Percentiles rank a stretch among this genome's conserved stretches.
phyloP scores from a whole-genome alignment of 108 stramenopile species.

The Epithemia pelagica region DNA sequence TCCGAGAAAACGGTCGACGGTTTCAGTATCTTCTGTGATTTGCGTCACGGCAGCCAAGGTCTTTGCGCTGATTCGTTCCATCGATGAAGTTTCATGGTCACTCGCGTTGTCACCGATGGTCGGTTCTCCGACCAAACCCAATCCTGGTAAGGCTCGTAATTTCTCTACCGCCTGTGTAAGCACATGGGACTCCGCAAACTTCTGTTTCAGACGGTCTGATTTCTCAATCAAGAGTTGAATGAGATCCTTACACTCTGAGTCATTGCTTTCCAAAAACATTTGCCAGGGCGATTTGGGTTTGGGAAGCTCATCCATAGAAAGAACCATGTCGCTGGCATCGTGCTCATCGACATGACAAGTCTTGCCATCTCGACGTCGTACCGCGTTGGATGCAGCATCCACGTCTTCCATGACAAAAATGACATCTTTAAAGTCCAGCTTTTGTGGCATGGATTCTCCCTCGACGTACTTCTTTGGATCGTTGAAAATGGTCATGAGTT shows the following conservation, averaged over 20 bases:
- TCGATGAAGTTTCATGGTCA: neutral
- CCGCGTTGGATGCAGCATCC: conserved; percentile 72
- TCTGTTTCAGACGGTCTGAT: conserved; percentile 25
- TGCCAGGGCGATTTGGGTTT: conserved; percentile 29
- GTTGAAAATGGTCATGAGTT: conserved; percentile 67
- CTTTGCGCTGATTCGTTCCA: neutral
- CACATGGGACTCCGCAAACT: conserved; percentile 17
- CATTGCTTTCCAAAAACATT: conserved; percentile 33
- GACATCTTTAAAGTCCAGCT: conserved; percentile 49
- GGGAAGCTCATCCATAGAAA: conserved; percentile 16
- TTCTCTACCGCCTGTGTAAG: conserved; percentile 10
- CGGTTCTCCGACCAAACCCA: conserved; percentile 26
- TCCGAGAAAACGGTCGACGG: conserved; percentile 27
- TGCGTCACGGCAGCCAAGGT: conserved; percentile 3
- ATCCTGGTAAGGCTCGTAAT: conserved; percentile 20
- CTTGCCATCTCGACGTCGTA: conserved; percentile 41
- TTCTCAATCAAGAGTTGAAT: conserved; percentile 27
- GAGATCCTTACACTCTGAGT: conserved; percentile 25
- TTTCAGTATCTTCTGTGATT: conserved; percentile 9
- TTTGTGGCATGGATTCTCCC: conserved; percentile 34
- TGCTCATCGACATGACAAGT: neutral
- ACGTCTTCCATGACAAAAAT: conserved; percentile 85
- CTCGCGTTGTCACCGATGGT: neutral
- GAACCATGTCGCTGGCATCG: neutral
- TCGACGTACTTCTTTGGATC: conserved; percentile 44